Base-by-base conservation (phyloP, 768 basidiomycete genomes). In the Mycena crocata region DNA sequence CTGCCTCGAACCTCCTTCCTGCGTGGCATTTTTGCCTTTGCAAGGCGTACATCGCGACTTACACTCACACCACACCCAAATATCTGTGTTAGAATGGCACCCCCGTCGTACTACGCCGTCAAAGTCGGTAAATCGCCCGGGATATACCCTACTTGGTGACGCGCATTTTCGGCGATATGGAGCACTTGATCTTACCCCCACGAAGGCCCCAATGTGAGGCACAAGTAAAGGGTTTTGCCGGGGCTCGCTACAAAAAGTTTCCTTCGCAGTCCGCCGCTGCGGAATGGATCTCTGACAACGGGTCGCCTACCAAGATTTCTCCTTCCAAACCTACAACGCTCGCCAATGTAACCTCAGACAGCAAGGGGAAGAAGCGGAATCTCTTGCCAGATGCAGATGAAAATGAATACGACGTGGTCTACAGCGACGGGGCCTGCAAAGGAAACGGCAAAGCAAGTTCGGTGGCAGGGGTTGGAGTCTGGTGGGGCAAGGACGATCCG, bases 391-490 rank as follows among this genome's bases (percentile, higher is more conserved):
- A 80, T 2, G 23, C 12, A 31, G 80, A 82, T 31, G 80, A 80
- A 57, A 65, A 61, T 9, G 71, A 60, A 34, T 81, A 74, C 70
- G 78, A 82, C 57, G 80, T 92, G 15, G 95, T 95, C 1, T 97
- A 94, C 71, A 90, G 86, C 23, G 96, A 98, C 76, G 96, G 96
- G 14, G 92, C 95, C 8, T 95, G 94, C 69, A 88, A 87, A 72
- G 88, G 90, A 2, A 98, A 98, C 74, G 96, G 96, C 0, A 79
- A 89, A 73, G 32, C 31, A 3, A 87, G 85, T 1, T 85, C 92
- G 0, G 69, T 86, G 44, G 96, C 94, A 1, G 96, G 96, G 1
- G 79, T 95, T 45, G 96, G 96, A 0, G 93, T 98, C 0, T 98
- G 90, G 89, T 98, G 93, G 93, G 93, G 91, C 0, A 78, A 74